Conservation (phyloP, 441 rosid species). For the Gossypium aridum region DNA sequence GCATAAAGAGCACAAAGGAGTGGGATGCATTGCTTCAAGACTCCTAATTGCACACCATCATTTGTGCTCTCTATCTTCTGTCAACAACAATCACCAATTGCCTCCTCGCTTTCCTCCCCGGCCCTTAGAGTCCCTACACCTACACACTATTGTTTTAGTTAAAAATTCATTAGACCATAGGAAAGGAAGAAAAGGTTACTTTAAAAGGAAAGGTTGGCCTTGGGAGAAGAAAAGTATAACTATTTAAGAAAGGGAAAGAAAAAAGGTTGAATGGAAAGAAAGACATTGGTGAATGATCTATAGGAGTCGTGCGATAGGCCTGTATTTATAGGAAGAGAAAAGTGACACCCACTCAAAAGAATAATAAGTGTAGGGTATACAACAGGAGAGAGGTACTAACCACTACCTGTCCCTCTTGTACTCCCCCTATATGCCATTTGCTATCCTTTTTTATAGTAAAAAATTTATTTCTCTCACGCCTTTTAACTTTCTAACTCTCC, state of each 20-base stretch:
- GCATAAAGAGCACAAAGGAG: constrained; percentile 88
- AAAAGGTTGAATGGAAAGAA: too few species aligned
- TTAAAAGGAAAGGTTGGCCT: constrained; percentile 4
- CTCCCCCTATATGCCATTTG: neutral
- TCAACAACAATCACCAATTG: constrained; percentile 9
- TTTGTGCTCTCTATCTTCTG: constrained; percentile 20
- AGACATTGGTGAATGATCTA: constrained; percentile 1
- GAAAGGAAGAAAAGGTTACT: neutral
- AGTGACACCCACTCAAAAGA: neutral
- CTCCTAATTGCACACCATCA: neutral
- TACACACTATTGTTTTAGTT: neutral
- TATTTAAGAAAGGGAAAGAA: neutral
- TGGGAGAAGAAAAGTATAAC: neutral
- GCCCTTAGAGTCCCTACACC: neutral
- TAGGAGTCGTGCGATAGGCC: neutral
- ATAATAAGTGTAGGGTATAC: neutral
- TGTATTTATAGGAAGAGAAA: constrained; percentile 7
- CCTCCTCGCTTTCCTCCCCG: neutral
- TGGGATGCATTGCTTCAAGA: constrained; percentile 33
- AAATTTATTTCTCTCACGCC: neutral
- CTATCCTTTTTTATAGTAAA: neutral
- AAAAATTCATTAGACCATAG: neutral
- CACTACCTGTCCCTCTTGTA: neutral
- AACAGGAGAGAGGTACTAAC: neutral
- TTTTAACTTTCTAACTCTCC: neutral